Evolutionary conservation across 768 basidiomycete species (phyloP), one percentile per base, ranked within the genome.

Genomic region (Boletus rex-veris): DNA sequence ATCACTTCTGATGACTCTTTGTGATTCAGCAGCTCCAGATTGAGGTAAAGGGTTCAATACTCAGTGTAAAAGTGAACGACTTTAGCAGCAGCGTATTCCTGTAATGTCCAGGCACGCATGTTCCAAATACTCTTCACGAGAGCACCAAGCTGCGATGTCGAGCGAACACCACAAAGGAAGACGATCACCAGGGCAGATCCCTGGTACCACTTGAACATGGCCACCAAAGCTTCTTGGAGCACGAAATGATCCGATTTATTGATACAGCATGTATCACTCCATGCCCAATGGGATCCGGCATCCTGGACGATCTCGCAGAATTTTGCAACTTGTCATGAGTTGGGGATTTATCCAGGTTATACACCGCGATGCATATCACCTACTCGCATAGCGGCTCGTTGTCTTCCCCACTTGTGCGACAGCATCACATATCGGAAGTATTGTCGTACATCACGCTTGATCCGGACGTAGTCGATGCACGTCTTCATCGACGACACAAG

Each of bases 61-160:
- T 43, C 42, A 1, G 42, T 43, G 42, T 33, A 33, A 7, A 45
- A 45, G 12, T 19, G 45, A 12, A 45, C 9, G 10, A 33, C 18
- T 18, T 9, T 45, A 12, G 44, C 9, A 2, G 44, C 44, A 11
- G 33, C 12, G 2, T 45, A 45, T 33, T 45, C 44, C 31, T 45
- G 44, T 3, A 45, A 18, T 11, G 44, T 45, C 44, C 54, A 55
- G 0, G 37, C 37, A 7, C 54, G 50, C 7, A 47, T 53, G 10
- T 49, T 54, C 56, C 56, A 57, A 11, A 57, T 26, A 14, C 56
- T 57, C 12, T 12, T n/a, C 38, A 14, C 19, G 2, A 54, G 47
- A 24, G 33, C 47, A 0, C 48, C 46, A 5, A 16, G 26, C 19
- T 5, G n/a, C 1, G 43, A 45, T 5, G 26, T 18, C 3, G 38